Conservation (phyloP, 2,329 filamentous ascomycete genomes). For the Pestalotiopsis sp. region DNA sequence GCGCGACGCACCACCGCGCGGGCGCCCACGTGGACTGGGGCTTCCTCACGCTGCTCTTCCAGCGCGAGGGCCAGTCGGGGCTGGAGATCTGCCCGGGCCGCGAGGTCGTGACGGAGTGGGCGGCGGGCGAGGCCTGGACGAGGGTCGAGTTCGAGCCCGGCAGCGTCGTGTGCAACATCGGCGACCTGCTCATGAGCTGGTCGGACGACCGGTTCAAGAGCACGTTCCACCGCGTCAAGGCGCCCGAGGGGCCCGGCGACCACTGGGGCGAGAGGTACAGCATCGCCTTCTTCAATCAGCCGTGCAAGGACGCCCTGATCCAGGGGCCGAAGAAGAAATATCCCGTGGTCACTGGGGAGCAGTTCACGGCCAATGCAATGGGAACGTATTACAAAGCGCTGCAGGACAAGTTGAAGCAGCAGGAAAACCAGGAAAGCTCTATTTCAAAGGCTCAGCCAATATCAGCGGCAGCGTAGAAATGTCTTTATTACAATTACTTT, state of each 20-base stretch:
- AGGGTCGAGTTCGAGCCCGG: conserved; percentile 53
- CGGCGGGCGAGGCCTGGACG: conserved; percentile 60
- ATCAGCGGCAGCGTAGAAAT: not conserved
- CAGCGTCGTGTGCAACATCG: conserved; percentile 63
- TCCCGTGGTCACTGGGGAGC: conserved; percentile 56
- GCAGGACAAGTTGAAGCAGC: not conserved
- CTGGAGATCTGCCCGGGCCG: conserved; percentile 65
- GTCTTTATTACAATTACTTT: not conserved
- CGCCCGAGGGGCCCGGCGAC: conserved; percentile 49
- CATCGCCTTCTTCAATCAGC: conserved; percentile 67
- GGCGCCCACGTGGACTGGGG: conserved; percentile 65
- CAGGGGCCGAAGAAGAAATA: conserved; percentile 62
- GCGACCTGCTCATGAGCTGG: conserved; percentile 66
- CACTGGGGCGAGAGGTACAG: conserved; percentile 62
- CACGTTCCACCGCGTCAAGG: conserved; percentile 64
- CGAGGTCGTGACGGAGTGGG: conserved; percentile 58
- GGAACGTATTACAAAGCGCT: conserved; percentile 13
- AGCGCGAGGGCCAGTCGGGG: conserved; percentile 57
- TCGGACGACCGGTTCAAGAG: conserved; percentile 67
- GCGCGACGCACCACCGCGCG: conserved; percentile 51
- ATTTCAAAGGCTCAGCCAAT: not conserved
- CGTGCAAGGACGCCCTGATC: conserved; percentile 55
- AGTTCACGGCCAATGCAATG: conserved; percentile 59
- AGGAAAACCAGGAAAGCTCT: not conserved
- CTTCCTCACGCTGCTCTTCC: conserved; percentile 62